A percentile compares a stretch with the other conserved stretches of the same genome.
Evolutionary conservation across 140 eudicot genomes (phyloP).

Genomic region (Erigeron philadelphicus): DNA sequence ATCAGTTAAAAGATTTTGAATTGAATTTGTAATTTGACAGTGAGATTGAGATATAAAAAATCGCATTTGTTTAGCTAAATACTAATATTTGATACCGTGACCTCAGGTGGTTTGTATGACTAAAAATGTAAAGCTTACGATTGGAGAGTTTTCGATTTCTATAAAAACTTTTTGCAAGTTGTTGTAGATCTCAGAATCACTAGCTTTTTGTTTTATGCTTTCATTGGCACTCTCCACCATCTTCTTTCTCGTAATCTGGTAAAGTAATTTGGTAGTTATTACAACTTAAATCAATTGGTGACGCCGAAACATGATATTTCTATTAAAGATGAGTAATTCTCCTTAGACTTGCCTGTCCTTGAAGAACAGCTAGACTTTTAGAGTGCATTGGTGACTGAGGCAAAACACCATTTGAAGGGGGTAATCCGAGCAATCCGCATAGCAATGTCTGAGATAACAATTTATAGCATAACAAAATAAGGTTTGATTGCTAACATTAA

Average conservation of each 20-base stretch:
- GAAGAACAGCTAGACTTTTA: constrained; percentile 30
- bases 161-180: constrained; percentile 49
- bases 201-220: constrained; percentile 52
- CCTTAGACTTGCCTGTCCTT: constrained; percentile 23
- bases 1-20: background rate
- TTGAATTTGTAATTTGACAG: background rate
- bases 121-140: constrained; percentile 25
- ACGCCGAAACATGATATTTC: background rate
- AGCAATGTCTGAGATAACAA: constrained; percentile 28
- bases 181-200: constrained; percentile 38
- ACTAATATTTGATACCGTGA: background rate
- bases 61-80: background rate
- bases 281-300: background rate
- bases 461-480: background rate
- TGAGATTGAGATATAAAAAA: too few relatives aligned
- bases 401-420: constrained; percentile 38
- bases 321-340: background rate
- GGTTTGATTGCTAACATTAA: background rate
- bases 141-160: constrained; percentile 41
- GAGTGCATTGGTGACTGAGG: constrained; percentile 44
- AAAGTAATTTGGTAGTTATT: background rate
- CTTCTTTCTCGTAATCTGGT: constrained; percentile 46
- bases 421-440: constrained; percentile 37
- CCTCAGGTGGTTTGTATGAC: background rate
- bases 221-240: constrained; percentile 55